phyloP scores from a whole-genome alignment of 108 stramenopile species.

The Cyclotella sp. region DNA sequence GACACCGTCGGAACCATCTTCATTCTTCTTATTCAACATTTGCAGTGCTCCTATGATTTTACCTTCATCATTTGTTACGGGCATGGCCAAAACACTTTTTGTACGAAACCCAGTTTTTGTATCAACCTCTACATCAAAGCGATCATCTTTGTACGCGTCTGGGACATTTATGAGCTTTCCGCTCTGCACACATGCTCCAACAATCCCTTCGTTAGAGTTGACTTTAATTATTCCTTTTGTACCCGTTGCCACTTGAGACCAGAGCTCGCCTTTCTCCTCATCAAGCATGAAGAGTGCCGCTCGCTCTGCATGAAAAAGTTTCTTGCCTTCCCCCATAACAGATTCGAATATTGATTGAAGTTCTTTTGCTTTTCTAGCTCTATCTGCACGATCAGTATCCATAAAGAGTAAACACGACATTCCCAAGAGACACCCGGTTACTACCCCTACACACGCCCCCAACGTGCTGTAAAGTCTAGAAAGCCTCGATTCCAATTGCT shows the following conservation, averaged over 20 bases:
- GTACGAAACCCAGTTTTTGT: conserved; percentile 69
- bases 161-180: conserved; percentile 55
- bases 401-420: conserved; percentile 83
- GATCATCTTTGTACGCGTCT: conserved; percentile 62
- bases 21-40: conserved; percentile 64
- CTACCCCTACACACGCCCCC: conserved; percentile 82
- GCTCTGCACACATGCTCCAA: conserved; percentile 50
- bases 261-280: conserved; percentile 52
- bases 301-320: conserved; percentile 60
- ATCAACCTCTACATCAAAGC: conserved; percentile 70
- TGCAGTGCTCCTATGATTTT: conserved; percentile 61
- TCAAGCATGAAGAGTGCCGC: conserved; percentile 64
- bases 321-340: conserved; percentile 58
- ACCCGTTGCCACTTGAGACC: conserved; percentile 55
- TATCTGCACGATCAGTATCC: conserved; percentile 76
- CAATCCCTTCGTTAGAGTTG: conserved; percentile 44
- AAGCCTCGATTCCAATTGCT: conserved; percentile 55
- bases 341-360: conserved; percentile 64
- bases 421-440: conserved; percentile 84
- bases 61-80: conserved; percentile 51
- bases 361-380: conserved; percentile 72
- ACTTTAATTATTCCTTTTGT: conserved; percentile 58
- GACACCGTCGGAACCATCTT: conserved; percentile 31
- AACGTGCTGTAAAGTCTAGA: conserved; percentile 48
- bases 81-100: conserved; percentile 55